Percentiles rank a stretch among this genome's conserved stretches.
Evolutionary conservation across 768 basidiomycete genomes (phyloP).

Genomic region (Auricularia auricula-judae): DNA sequence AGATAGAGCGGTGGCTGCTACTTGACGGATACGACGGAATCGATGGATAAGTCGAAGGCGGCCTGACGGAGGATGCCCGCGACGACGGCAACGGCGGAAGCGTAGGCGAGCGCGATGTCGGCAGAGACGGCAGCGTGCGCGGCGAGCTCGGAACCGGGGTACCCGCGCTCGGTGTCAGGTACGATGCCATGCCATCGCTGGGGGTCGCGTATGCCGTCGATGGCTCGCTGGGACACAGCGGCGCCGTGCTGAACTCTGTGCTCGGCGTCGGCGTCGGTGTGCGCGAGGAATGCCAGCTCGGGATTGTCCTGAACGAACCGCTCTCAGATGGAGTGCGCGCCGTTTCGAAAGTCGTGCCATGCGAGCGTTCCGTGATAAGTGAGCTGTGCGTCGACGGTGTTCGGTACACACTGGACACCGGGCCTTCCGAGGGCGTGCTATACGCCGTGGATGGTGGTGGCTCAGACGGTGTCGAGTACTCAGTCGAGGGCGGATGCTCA

Average conservation of each 20-base stretch:
- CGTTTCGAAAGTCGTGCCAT: background rate
- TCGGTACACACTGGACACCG: background rate
- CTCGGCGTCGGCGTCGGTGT: background rate
- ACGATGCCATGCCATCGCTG: constrained; percentile 1
- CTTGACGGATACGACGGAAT: constrained; percentile 30
- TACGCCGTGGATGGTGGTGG: background rate
- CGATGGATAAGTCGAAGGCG: constrained; percentile 20
- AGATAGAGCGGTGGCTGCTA: constrained; percentile 23
- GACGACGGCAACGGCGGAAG: background rate
- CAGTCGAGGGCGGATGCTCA: background rate
- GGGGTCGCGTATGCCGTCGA: constrained; percentile 1
- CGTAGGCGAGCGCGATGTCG: background rate
- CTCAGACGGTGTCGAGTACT: background rate
- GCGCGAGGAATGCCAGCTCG: background rate
- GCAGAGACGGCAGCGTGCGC: background rate
- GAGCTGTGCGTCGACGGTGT: background rate
- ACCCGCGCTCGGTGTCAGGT: background rate
- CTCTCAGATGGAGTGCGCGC: background rate
- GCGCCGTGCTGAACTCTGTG: background rate
- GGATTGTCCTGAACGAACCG: background rate
- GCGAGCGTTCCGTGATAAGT: background rate
- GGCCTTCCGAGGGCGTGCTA: background rate
- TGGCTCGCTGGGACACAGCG: background rate
- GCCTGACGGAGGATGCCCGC: background rate
- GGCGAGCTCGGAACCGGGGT: background rate